Evolutionary conservation across 2,329 filamentous ascomycete species (phyloP), one percentile per base, ranked within the genome.

Genomic region (Elsinoe australis): DNA sequence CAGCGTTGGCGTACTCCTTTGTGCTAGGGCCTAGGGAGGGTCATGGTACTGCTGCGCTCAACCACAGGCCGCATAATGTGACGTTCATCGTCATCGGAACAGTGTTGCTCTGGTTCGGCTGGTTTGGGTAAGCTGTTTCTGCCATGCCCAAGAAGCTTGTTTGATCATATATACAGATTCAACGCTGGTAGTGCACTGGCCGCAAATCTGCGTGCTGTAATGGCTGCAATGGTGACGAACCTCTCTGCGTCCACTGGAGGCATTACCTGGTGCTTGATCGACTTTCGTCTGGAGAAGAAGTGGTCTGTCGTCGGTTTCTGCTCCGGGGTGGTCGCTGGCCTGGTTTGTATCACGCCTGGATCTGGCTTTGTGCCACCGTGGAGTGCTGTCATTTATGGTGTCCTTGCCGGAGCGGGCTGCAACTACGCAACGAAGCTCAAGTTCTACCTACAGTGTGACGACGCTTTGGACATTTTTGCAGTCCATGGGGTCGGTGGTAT

Each of bases 221-320:
- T 94, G 82, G 88, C 88, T 35, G 85, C 84, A 8, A 74, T 90
- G 1, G 85, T 90, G 34, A 94, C 88, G 47, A 92, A 94, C 64
- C 70, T 94, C 22, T 82, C 87, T 2, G 74, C 76, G 2, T 75
- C 73, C 2, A 71, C 64, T 41, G 72, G 68, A 6, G 75, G 75
- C 44, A 67, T 73, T n/a, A 60, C 78, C 10, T 74, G 74, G 26
- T 77, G 73, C 73, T 67, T 72, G 2, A 21, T 95, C 50, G 88
- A 95, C 64, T 94, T 94, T 67, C 78, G 87, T 50, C 75, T 95
- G 41, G 72, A 2, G 70, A 78, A 19, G 74, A 78, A 58, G 73
- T 68, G 58, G 67, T 73, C 71, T 10, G 68, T 76, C 5, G 72
- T 78, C 1, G 75, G 75, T 35, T 72, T 73, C 8, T 79, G 75